Evolutionary conservation across 75 land plant genomes (phyloP), one percentile per base, ranked within the genome.

Genomic region (Pinus albicaulis): DNA sequence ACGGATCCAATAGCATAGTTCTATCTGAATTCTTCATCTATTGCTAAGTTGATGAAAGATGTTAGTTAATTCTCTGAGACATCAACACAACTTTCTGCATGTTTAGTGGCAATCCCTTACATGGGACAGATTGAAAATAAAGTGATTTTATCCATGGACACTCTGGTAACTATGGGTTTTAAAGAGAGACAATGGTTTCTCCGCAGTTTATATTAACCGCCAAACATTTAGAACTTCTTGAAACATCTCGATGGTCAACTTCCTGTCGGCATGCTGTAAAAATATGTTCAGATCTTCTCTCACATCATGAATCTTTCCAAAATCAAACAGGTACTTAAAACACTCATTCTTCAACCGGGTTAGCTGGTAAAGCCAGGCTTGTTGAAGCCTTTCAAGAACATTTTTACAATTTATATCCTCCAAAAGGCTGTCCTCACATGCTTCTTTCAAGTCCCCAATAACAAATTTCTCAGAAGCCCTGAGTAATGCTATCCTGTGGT

Each of bases 381-480:
- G 87, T 28, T 92, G 89, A 58, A 92, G 86, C 76, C 95, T 92
- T 76, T 91, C 95, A 11, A 94, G 85, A n/a, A 94, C 98, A 73
- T 94, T 94, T 17, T 76, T 75, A 1, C 88, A 81, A 76, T 87
- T 86, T 36, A 94, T 87, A 58, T 94, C 98, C 76, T 94, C 95
- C 75, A 92, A 28, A 8, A 94, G 83, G 77, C 98, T 94, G 66
- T 92, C 91, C 68, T 94, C 98, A 57, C 98, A 94, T 59, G 86
- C 85, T 56, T 94, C 91, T 82, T 90, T 94, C 55, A 94, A 80
- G 71, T 86, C 92, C 5, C 57, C 22, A 31, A 94, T 94, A 72
- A 86, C 95, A 60, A 90, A 94, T 75, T 92, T 94, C 77, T 94
- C 85, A 58, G 98, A 86, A 11, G 98, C 95, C 1, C 82, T 85